Evolutionary conservation across 1,284 basidiomycete genomes (phyloP).

Genomic region (Peniophora sp.): DNA sequence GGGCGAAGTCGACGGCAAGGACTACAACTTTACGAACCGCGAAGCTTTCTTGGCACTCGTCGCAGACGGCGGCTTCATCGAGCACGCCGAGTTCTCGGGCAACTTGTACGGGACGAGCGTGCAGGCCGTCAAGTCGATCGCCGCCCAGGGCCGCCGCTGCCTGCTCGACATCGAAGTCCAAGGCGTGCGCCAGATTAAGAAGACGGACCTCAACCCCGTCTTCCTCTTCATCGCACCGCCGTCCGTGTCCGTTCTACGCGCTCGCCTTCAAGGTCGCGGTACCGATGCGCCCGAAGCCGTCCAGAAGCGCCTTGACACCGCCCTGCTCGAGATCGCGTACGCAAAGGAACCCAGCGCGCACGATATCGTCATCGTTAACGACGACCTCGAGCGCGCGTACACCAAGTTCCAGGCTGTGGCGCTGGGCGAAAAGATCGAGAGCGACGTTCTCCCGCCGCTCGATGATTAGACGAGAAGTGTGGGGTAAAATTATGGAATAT

Average conservation of each 20-base stretch:
- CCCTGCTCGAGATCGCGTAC: slow-evolving; percentile 80
- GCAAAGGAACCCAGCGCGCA: slow-evolving; percentile 72
- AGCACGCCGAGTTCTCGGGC: slow-evolving; percentile 81
- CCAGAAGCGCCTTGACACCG: slow-evolving; percentile 72
- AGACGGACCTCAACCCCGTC: slow-evolving; percentile 72
- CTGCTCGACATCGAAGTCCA: slow-evolving; percentile 97
- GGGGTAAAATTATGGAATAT: not conserved
- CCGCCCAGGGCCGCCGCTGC: slow-evolving; percentile 63
- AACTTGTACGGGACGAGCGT: slow-evolving; percentile 93
- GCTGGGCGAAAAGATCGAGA: slow-evolving; percentile 47
- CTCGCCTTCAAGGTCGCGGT: slow-evolving; percentile 71
- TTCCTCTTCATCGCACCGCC: slow-evolving; percentile 95
- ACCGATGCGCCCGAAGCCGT: slow-evolving; percentile 81
- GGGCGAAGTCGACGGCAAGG: slow-evolving; percentile 77
- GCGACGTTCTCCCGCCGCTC: slow-evolving; percentile 52
- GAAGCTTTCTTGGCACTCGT: slow-evolving; percentile 61
- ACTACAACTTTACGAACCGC: slow-evolving; percentile 69
- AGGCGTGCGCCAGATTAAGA: slow-evolving; percentile 87
- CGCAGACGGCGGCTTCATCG: slow-evolving; percentile 58
- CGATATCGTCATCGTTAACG: slow-evolving; percentile 88
- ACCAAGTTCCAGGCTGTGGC: slow-evolving; percentile 62
- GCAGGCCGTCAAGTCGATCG: slow-evolving; percentile 52
- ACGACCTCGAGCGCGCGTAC: slow-evolving; percentile 84
- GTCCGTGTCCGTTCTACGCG: slow-evolving; percentile 55
- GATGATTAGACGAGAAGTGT: slow-evolving; percentile 34